Percentiles rank a stretch among this genome's conserved stretches.
Conservation (phyloP, 176 grass and related monocot genomes). For the Triticum dicoccoides region DNA sequence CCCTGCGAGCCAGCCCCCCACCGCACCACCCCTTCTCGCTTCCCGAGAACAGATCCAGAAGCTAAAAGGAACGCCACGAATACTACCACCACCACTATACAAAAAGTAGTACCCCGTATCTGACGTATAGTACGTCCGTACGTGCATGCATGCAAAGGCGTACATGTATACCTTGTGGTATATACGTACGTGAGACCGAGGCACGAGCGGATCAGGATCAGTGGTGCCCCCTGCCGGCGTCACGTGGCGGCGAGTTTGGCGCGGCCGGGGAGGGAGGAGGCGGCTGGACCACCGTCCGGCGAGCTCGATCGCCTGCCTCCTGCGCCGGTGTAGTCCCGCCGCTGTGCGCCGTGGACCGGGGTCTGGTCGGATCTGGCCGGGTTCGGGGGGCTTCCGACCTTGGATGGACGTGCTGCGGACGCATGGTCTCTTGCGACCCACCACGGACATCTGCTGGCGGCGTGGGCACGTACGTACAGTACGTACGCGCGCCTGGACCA, state of each 20-base stretch:
- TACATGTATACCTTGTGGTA: not conserved
- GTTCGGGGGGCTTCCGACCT: slow-evolving; percentile 16
- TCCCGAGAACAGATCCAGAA: slow-evolving; percentile 51
- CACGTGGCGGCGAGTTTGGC: slow-evolving; percentile 13
- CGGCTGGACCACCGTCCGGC: slow-evolving; percentile 32
- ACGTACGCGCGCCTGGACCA: not conserved
- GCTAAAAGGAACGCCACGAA: not conserved
- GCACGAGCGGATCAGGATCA: not conserved
- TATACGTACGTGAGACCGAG: not conserved
- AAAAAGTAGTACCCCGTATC: not conserved
- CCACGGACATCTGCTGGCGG: not conserved
- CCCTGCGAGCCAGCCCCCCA: not conserved
- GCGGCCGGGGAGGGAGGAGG: not conserved
- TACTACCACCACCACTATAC: not conserved
- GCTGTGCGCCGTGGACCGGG: slow-evolving; percentile 57
- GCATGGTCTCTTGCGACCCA: not conserved
- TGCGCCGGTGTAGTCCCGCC: slow-evolving; percentile 33
- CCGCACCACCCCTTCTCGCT: not conserved
- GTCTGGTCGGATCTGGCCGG: slow-evolving; percentile 56
- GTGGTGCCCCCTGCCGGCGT: not conserved
- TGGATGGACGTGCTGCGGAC: not conserved
- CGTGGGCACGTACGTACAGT: not conserved
- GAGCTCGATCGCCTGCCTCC: slow-evolving; percentile 17
- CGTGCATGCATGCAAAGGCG: not conserved
- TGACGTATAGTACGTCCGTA: not conserved